These are phyloP conservation scores for Septoria linicola DNA, from an alignment of 2,329 filamentous ascomycete genomes.

Conservation along the genomic window DNA sequence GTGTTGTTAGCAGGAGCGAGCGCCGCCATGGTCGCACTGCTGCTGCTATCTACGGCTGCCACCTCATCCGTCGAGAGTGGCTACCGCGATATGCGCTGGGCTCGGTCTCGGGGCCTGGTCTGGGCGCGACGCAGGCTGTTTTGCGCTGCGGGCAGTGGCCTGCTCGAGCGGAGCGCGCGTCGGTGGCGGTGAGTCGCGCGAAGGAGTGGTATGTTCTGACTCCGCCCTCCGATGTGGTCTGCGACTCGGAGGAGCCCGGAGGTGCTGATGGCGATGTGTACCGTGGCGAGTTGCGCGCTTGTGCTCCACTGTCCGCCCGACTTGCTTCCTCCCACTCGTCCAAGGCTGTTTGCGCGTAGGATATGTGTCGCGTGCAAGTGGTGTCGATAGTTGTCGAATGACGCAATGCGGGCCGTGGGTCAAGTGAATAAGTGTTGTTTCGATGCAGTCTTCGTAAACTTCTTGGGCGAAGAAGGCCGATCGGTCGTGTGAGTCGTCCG, in stretches of 20 bases:
- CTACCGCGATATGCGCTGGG: slow-evolving; percentile 21
- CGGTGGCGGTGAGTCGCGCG: slow-evolving; percentile 7
- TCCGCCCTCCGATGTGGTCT: slow-evolving; percentile 6
- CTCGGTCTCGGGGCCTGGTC: slow-evolving; percentile 1
- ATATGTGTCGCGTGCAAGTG: slow-evolving; percentile 7
- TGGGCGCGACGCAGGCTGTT: slow-evolving; percentile 10
- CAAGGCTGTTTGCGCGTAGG: slow-evolving; percentile 1
- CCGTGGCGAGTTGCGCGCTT: slow-evolving; percentile 4
- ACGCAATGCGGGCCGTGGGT: slow-evolving; percentile 12
- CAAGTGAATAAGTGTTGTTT: slow-evolving; percentile 9
- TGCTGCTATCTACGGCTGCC: slow-evolving; percentile 19
- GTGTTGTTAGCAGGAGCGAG: slow-evolving; percentile 43
- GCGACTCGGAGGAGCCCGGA: slow-evolving; percentile 18
- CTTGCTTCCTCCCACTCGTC: background rate
- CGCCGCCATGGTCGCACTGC: slow-evolving; percentile 32
- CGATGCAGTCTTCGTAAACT: slow-evolving; percentile 7
- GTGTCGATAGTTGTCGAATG: slow-evolving; percentile 1
- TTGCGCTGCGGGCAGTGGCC: slow-evolving; percentile 13
- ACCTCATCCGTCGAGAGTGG: slow-evolving; percentile 25
- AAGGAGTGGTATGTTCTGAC: slow-evolving; percentile 3
- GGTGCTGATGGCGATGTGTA: background rate
- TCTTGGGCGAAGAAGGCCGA: slow-evolving; percentile 7
- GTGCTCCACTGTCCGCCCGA: background rate
- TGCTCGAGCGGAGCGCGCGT: slow-evolving; percentile 8
- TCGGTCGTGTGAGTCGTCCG: slow-evolving; percentile 9